These are phyloP conservation scores for Coemansia sp. DNA, from an alignment of 192 early-diverging fungal species.

Conservation along the genomic window DNA sequence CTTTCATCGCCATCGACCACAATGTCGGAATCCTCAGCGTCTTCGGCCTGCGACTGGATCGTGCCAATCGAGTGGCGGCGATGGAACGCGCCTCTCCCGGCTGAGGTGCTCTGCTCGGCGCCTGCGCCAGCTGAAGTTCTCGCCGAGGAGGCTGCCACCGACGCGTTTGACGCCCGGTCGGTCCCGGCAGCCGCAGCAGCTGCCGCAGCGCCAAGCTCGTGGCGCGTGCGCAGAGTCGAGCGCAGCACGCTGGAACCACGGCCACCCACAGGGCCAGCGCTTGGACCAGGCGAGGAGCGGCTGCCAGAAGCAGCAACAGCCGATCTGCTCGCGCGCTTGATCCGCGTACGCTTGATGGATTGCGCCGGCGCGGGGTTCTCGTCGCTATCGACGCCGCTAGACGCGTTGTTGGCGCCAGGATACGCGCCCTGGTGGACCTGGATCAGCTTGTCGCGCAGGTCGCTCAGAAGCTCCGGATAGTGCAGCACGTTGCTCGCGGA, in stretches of 20 bases:
- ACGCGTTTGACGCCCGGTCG: not conserved
- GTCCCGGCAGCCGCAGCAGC: conserved; percentile 12
- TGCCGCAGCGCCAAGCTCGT: conserved; percentile 2
- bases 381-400: conserved; percentile 51
- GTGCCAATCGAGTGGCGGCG: conserved; percentile 53
- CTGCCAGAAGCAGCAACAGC: conserved; percentile 3
- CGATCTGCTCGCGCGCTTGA: conserved; percentile 24
- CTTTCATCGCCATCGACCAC: conserved; percentile 40
- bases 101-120: not conserved
- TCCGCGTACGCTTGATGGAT: conserved; percentile 15
- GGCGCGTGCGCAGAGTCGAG: conserved; percentile 11
- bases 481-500: conserved; percentile 57
- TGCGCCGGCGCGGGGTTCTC: conserved; percentile 19
- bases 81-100: conserved; percentile 19
- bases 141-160: not conserved
- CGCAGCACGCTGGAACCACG: conserved; percentile 6
- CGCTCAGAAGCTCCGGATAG: conserved; percentile 56
- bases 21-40: conserved; percentile 28
- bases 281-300: conserved; percentile 1
- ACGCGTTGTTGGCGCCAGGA: conserved; percentile 20
- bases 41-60: conserved; percentile 26
- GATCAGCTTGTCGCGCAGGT: conserved; percentile 53
- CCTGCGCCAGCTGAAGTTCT: not conserved
- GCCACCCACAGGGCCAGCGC: conserved; percentile 13
- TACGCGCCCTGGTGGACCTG: conserved; percentile 42